Conservation (phyloP, 306 rosid species). For the Argentina anserina region DNA sequence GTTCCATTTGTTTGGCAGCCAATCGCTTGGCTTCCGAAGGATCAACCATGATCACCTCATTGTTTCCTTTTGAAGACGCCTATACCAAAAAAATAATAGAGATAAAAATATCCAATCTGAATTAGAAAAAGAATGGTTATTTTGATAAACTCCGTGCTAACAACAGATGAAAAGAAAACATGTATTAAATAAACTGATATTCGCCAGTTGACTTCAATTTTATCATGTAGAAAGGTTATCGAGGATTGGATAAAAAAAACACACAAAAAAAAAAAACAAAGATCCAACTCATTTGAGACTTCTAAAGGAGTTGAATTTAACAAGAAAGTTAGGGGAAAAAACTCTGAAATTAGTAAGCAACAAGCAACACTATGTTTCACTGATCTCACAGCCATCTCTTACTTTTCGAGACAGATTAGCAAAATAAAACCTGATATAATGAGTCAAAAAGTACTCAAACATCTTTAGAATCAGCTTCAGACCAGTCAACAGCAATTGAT, state of each 20-base stretch:
- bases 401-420: not conserved
- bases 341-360: not conserved
- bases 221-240: not conserved
- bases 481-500: not conserved
- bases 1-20: conserved; percentile 87
- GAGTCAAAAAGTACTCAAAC: not conserved
- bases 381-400: not conserved
- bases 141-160: not conserved
- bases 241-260: not conserved
- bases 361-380: not conserved
- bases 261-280: not conserved
- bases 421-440: not conserved
- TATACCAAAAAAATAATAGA: conserved; percentile 22
- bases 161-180: not conserved
- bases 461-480: not conserved
- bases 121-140: not conserved
- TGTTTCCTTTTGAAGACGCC: conserved; percentile 52
- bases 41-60: conserved; percentile 81
- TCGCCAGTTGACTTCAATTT: not conserved
- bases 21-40: conserved; percentile 89
- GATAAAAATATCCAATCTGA: not conserved
- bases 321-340: not conserved
- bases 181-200: not conserved
- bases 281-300: not conserved
- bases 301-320: not conserved